Base-by-base conservation (phyloP, 164 flowering plant species). In the Houttuynia cordata region DNA sequence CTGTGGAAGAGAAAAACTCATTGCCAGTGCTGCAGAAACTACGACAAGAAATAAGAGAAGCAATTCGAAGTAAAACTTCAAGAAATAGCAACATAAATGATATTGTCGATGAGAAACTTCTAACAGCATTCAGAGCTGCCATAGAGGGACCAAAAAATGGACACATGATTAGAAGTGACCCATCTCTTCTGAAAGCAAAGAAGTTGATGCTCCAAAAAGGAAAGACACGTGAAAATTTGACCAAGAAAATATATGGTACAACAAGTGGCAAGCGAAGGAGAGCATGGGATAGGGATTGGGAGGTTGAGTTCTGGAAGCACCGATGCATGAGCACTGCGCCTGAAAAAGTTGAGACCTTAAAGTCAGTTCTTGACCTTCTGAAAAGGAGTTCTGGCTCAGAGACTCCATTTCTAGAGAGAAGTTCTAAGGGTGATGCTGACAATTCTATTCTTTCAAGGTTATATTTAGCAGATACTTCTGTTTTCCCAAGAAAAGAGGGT, bases 261-360 rank as follows among this genome's bases (percentile, higher is more conserved):
- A 68, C 77, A 13, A 82, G 79, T 66, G 98, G 98, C 65, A 86
- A 68, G 67, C 74, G 96, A 50, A 79, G 66, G 59, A 87, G 86
- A 60, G 87, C 83, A 62, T 93, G 98, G 99, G 85, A 82, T 64
- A 77, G 99, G 64, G 97, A 94, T 62, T 84, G 89, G 78, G 95
- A 90, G 67, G 69, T 91, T 51, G 99, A 94, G 65, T 94, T 93
- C 68, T 94, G 99, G 99, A 94, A 88, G 77, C 81, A 84, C 66
- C 86, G 99, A 24, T 84, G 93, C 73, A 62, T 62, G 64, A 69
- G 70, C 67, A 63, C 75, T 41, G 84, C 79, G 59, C 83, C 88
- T 63, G 95, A 88, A 68, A 94, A 91, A 65, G 74, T 86, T 67
- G 85, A 83, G 64, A 86, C 97, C 23, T 69, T 94, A 67, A 83